Conservation (phyloP, 129 eudicot species). For the Flaveria sonorensis region DNA sequence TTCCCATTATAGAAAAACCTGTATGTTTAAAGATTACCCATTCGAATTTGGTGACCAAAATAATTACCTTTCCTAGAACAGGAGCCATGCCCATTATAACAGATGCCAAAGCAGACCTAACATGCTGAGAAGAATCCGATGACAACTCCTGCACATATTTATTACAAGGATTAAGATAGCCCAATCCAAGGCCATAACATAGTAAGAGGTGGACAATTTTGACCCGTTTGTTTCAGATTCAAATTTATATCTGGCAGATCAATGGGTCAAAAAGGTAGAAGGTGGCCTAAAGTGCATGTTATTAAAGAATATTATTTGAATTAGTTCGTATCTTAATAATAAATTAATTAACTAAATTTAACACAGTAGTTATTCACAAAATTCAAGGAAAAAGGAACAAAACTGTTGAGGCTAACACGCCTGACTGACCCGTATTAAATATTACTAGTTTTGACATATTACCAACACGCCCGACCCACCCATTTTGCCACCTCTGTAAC, state of each 20-base stretch:
- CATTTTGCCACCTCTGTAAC: not conserved
- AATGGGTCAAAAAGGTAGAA: not conserved
- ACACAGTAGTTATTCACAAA: not conserved
- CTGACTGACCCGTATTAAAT: not conserved
- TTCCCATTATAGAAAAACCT: not conserved
- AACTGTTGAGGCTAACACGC: not conserved
- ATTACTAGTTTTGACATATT: not conserved
- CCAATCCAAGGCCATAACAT: conserved; percentile 16
- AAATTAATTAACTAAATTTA: not conserved
- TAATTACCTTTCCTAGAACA: conserved; percentile 85
- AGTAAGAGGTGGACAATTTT: not conserved
- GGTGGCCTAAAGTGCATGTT: not conserved
- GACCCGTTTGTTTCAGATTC: not conserved
- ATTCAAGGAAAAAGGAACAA: not conserved
- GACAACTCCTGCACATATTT: conserved; percentile 73
- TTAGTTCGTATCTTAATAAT: no score
- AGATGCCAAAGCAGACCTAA: conserved; percentile 97
- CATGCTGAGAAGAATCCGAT: conserved; percentile 99
- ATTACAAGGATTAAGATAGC: conserved; percentile 21
- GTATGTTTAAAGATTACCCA: not conserved
- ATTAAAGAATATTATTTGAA: not conserved
- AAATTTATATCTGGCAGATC: not conserved
- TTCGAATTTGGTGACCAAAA: not conserved
- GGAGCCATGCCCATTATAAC: conserved; percentile 99
- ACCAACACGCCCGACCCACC: not conserved